Evolutionary conservation across 768 basidiomycete species (phyloP).

Genomic region (Suillus lakei): DNA sequence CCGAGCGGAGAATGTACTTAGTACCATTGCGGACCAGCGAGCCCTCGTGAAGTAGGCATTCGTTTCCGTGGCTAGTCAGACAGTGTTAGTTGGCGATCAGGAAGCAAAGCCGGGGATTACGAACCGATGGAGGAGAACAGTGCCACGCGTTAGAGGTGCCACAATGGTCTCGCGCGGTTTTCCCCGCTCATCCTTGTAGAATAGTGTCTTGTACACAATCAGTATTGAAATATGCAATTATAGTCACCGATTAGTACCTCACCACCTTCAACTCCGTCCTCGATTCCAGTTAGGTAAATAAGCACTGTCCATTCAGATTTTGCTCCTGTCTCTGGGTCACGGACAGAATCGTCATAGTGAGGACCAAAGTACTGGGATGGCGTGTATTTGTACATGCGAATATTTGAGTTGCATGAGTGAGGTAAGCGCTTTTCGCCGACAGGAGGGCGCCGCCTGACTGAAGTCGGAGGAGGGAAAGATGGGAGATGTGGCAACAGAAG

Average conservation of each 20-base stretch:
- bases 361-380: slow-evolving; percentile 70
- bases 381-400: slow-evolving; percentile 73
- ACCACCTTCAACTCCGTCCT: slow-evolving; percentile 77
- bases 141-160: slow-evolving; percentile 62
- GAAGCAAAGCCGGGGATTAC: slow-evolving; percentile 15
- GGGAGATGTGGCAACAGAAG: slow-evolving; percentile 63
- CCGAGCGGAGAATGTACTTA: slow-evolving; percentile 77
- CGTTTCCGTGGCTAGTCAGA: slow-evolving; percentile 62
- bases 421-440: slow-evolving; percentile 38
- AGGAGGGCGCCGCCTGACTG: slow-evolving; percentile 29
- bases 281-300: slow-evolving; percentile 70
- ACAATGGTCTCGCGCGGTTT: slow-evolving; percentile 53
- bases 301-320: slow-evolving; percentile 81
- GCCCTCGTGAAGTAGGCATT: slow-evolving; percentile 77
- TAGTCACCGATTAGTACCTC: slow-evolving; percentile 44
- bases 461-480: slow-evolving; percentile 49
- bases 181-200: slow-evolving; percentile 63
- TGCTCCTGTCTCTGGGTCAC: slow-evolving; percentile 59
- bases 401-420: slow-evolving; percentile 74
- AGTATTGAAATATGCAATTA: not conserved
- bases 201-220: slow-evolving; percentile 58
- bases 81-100: slow-evolving; percentile 13
- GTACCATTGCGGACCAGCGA: slow-evolving; percentile 58
- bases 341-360: slow-evolving; percentile 77
- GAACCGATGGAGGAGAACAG: slow-evolving; percentile 69